A percentile compares a stretch with the other conserved stretches of the same genome.
Evolutionary conservation across 495 filamentous ascomycete species (phyloP).

Genomic region (Cercophora samala): DNA sequence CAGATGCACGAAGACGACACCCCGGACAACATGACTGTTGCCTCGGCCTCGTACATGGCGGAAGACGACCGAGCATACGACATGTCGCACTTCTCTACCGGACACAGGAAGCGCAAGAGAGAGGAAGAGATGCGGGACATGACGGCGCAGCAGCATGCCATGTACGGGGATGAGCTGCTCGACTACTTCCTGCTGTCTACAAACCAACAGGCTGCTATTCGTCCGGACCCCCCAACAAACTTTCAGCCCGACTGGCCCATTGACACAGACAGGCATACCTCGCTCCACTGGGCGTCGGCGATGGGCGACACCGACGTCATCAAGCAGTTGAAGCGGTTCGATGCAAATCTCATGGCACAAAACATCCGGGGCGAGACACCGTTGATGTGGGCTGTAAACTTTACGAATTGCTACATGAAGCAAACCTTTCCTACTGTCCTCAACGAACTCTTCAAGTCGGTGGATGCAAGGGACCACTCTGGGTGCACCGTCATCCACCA

Average conservation of each 20-base stretch:
- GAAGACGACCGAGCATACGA: slow-evolving; percentile 71
- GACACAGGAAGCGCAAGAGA: slow-evolving; percentile 76
- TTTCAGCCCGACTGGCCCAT: slow-evolving; percentile 86
- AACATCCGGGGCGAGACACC: slow-evolving; percentile 87
- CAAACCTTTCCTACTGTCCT: slow-evolving; percentile 78
- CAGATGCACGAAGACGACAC: slow-evolving; percentile 77
- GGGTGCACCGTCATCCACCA: slow-evolving; percentile 89
- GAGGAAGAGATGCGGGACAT: slow-evolving; percentile 63
- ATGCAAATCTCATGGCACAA: slow-evolving; percentile 62
- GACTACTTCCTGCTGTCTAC: slow-evolving; percentile 90
- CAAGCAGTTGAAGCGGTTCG: slow-evolving; percentile 72
- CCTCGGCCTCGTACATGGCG: slow-evolving; percentile 75
- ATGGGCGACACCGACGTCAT: slow-evolving; percentile 96
- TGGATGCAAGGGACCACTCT: slow-evolving; percentile 69
- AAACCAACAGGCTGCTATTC: slow-evolving; percentile 60
- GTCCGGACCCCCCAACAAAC: slow-evolving; percentile 73
- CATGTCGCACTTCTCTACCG: slow-evolving; percentile 60
- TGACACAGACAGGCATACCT: slow-evolving; percentile 82
- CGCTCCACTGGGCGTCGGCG: slow-evolving; percentile 94
- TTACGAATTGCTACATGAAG: slow-evolving; percentile 94
- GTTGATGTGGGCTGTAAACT: slow-evolving; percentile 88
- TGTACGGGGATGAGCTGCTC: slow-evolving; percentile 85
- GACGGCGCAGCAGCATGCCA: slow-evolving; percentile 75
- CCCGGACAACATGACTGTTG: slow-evolving; percentile 72
- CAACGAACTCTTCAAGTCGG: slow-evolving; percentile 70